Base-by-base conservation (phyloP, 2,329 filamentous ascomycete genomes). In the Fusarium kyushuense region DNA sequence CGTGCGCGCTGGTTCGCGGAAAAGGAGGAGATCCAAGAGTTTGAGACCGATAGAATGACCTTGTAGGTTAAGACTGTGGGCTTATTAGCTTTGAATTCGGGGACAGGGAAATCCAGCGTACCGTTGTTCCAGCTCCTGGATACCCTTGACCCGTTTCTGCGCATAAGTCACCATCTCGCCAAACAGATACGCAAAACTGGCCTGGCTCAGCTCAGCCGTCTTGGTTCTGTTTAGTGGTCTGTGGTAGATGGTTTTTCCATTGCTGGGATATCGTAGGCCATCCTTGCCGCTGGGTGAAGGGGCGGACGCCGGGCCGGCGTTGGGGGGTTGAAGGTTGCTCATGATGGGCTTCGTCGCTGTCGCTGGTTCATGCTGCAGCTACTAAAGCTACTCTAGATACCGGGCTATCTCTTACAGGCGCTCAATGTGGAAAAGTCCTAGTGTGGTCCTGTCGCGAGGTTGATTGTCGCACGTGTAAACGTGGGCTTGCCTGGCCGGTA, bases 171-270 rank as follows among this genome's bases (percentile, higher is more conserved):
- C 94, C 92, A 98, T 97, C 83, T 97, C 95, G 63, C 91, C 90
- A 78, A 99, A 98, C 61, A 99, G 85, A 79, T 97, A 98, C 41
- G 96, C 95, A 81, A 99, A 98, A 80, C 93, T 94, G 13, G 96
- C 89, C 77, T 96, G 92, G 79, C 94, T 97, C 71, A 96, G 88
- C 84, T 98, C 95, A 60, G 92, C 88, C 73, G 92, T 93, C 78
- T 93, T 92, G 74, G 90, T 91, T 69, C 96, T 92, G 81, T 97
- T 97, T 65, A 98, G 85, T 65, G 97, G 94, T 56, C 96, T 89
- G 84, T 97, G 94, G 84, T 98, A 99, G 83, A 99, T 98, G 69
- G 94, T 97, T 83, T 98, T 98, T 83, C 94, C 93, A 79, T 90
- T 97, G 58, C 92, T 92, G 47, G 96, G 95, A 76, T 96, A 93